Evolutionary conservation across 2,329 filamentous ascomycete species (phyloP).

Genomic region (Diaporthe citri): DNA sequence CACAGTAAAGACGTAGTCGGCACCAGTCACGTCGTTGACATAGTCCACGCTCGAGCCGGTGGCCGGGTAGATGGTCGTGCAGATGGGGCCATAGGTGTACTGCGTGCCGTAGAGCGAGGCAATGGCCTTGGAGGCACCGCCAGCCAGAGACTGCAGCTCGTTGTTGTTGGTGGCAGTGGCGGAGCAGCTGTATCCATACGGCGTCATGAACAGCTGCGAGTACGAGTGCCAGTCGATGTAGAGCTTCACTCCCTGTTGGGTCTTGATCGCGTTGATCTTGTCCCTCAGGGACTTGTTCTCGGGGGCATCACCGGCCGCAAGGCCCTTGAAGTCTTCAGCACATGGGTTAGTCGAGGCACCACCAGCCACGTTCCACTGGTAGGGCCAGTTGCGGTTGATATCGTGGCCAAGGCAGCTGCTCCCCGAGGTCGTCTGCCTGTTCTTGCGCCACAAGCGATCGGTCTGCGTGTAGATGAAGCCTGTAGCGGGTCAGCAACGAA

Average conservation of each 20-base stretch:
- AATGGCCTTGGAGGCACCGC: conserved; percentile 64
- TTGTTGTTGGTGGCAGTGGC: conserved; percentile 59
- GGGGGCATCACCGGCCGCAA: conserved; percentile 56
- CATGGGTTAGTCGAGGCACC: conserved; percentile 67
- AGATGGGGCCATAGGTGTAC: conserved; percentile 65
- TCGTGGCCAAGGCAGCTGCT: conserved; percentile 62
- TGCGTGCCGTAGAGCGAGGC: conserved; percentile 53
- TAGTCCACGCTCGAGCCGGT: conserved; percentile 61
- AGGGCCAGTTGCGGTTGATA: conserved; percentile 69
- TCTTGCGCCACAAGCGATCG: conserved; percentile 74
- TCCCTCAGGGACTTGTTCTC: conserved; percentile 59
- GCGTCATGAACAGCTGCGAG: conserved; percentile 62
- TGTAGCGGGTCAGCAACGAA: conserved; percentile 40
- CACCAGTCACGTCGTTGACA: conserved; percentile 55
- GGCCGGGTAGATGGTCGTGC: conserved; percentile 69
- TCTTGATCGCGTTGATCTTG: conserved; percentile 51
- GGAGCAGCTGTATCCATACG: conserved; percentile 72
- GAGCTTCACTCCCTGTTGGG: conserved; percentile 50
- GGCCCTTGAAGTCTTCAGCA: conserved; percentile 61
- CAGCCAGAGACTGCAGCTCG: conserved; percentile 62
- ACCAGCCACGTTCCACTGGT: conserved; percentile 63
- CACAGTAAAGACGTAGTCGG: conserved; percentile 56
- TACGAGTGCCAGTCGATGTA: conserved; percentile 60
- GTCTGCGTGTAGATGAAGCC: conserved; percentile 72
- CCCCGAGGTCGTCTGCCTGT: conserved; percentile 58